Conservation (phyloP, 1,139 yeast species). For the Taiozyma sp. region DNA sequence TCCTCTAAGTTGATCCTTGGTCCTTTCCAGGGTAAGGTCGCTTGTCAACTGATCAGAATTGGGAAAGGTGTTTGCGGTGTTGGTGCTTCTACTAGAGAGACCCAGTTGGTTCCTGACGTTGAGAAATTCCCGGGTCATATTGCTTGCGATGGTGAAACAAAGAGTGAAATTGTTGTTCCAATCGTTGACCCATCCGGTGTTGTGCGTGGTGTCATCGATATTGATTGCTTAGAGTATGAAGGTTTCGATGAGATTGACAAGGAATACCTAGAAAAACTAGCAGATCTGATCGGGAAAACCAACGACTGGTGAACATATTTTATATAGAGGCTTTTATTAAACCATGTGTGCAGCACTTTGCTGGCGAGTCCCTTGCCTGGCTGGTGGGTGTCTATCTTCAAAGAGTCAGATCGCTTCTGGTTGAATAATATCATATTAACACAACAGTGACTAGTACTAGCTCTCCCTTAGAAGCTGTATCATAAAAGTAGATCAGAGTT, state of each 20-base stretch:
- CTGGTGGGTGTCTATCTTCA: too few relatives aligned
- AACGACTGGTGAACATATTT: conserved; percentile 31
- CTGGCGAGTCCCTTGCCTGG: too few relatives aligned
- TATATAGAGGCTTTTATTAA: too few relatives aligned
- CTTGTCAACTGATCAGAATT: conserved; percentile 73
- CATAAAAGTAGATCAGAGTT: too few relatives aligned
- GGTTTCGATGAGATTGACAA: conserved; percentile 69
- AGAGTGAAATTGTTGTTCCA: conserved; percentile 92
- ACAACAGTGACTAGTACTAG: too few relatives aligned
- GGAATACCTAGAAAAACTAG: conserved; percentile 54
- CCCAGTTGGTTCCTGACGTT: conserved; percentile 78
- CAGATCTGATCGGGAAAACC: conserved; percentile 40
- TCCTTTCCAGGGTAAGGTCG: conserved; percentile 96
- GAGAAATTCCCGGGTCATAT: conserved; percentile 84
- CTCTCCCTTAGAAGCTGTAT: too few relatives aligned
- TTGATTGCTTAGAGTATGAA: conserved; percentile 61
- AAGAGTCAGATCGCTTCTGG: too few relatives aligned
- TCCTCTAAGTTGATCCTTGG: conserved; percentile 59
- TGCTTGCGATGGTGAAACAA: conserved; percentile 94
- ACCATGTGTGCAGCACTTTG: too few relatives aligned
- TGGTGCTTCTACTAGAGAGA: conserved; percentile 52
- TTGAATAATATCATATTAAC: too few relatives aligned
- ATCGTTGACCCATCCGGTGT: conserved; percentile 40
- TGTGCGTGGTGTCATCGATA: conserved; percentile 73
- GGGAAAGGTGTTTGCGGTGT: conserved; percentile 93